These are phyloP conservation scores for Cladosporium velox DNA, from an alignment of 2,329 filamentous ascomycete genomes.

Conservation along the genomic window DNA sequence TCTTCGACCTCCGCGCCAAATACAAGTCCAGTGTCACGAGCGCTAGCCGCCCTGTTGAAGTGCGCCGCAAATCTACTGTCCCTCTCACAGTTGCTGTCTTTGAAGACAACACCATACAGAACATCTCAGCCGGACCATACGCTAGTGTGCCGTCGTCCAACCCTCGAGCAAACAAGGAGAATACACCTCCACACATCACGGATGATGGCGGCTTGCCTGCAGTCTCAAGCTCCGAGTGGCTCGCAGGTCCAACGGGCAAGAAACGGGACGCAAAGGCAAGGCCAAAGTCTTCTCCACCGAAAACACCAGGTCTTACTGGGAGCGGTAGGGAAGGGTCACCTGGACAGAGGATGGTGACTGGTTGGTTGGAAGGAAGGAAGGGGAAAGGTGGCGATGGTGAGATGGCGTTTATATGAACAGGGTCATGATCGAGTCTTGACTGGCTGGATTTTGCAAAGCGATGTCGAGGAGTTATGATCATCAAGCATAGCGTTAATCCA, in stretches of 20 bases:
- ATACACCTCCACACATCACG: conserved; percentile 21
- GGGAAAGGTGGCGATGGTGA: conserved; percentile 26
- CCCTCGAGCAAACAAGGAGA: conserved; percentile 27
- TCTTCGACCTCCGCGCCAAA: conserved; percentile 38
- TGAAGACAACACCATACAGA: conserved; percentile 36
- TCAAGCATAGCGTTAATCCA: neutral
- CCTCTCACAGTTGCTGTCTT: conserved; percentile 24
- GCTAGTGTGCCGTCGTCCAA: conserved; percentile 20
- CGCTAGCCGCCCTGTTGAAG: conserved; percentile 28
- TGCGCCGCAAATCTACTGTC: conserved; percentile 28
- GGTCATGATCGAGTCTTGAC: neutral
- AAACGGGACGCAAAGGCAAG: conserved; percentile 22
- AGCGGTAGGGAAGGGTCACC: conserved; percentile 26
- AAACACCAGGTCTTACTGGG: conserved; percentile 1
- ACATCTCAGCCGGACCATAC: conserved; percentile 40
- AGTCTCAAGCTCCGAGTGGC: conserved; percentile 36
- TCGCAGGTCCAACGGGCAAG: conserved; percentile 24
- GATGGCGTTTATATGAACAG: conserved; percentile 30
- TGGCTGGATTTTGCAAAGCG: neutral
- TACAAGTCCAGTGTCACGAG: conserved; percentile 30
- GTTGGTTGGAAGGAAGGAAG: conserved; percentile 34
- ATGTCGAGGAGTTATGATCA: neutral
- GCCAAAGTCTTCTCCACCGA: conserved; percentile 14
- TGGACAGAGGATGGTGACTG: conserved; percentile 34
- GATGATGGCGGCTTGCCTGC: conserved; percentile 26